Percentiles rank a stretch among this genome's conserved stretches.
These are phyloP conservation scores for Monilinia vaccinii-corymbosi DNA, from an alignment of 2,329 filamentous ascomycete genomes.

Conservation along the genomic window DNA sequence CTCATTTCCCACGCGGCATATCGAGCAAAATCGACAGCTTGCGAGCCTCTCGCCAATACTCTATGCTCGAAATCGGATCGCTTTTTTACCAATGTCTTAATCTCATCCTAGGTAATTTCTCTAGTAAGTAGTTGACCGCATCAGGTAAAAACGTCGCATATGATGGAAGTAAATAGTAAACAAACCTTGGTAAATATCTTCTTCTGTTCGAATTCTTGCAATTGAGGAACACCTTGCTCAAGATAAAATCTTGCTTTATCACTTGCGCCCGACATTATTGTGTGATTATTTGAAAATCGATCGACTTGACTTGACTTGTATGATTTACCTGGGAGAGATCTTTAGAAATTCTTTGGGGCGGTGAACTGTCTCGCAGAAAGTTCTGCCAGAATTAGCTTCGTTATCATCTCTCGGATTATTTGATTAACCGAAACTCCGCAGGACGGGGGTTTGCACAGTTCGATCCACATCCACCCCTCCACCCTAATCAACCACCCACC, in stretches of 20 bases:
- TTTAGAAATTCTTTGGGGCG: slow-evolving; percentile 11
- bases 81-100: slow-evolving; percentile 78
- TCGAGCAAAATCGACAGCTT: slow-evolving; percentile 68
- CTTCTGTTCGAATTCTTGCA: slow-evolving; percentile 87
- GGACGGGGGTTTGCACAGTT: not conserved
- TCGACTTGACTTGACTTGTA: not conserved
- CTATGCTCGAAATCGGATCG: slow-evolving; percentile 90
- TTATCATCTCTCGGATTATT: not conserved
- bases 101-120: slow-evolving; percentile 59
- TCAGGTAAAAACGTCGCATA: not conserved
- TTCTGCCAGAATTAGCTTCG: not conserved
- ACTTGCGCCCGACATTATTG: slow-evolving; percentile 77
- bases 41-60: slow-evolving; percentile 71
- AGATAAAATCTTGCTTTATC: slow-evolving; percentile 95
- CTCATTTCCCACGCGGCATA: slow-evolving; percentile 69
- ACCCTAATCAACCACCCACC: not conserved
- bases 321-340: not conserved
- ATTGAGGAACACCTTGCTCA: slow-evolving; percentile 83
- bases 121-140: not conserved
- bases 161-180: slow-evolving; percentile 10
- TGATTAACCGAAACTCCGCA: not conserved
- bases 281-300: not conserved
- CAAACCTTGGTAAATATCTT: slow-evolving; percentile 74
- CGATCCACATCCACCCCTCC: not conserved
- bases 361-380: not conserved